These are phyloP conservation scores for Pulveroboletus sp. DNA, from an alignment of 768 basidiomycete genomes.

Conservation along the genomic window DNA sequence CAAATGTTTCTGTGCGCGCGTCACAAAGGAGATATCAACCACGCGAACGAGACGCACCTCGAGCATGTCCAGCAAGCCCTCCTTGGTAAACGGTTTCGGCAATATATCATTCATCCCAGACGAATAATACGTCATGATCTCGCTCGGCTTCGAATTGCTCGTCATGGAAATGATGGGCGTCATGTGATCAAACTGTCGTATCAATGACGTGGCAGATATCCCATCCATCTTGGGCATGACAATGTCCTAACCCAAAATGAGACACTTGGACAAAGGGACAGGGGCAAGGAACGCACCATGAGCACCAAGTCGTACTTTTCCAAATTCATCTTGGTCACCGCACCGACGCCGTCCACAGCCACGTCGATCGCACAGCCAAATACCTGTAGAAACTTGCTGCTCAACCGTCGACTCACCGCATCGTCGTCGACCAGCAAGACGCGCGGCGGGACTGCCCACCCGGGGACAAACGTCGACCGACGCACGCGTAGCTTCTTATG, in stretches of 20 bases:
- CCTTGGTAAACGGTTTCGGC: slow-evolving; percentile 96
- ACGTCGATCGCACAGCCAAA: slow-evolving; percentile 95
- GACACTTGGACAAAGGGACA: no score
- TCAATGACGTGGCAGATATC: slow-evolving; percentile 86
- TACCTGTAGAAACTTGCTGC: slow-evolving; percentile 91
- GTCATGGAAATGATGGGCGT: slow-evolving; percentile 99
- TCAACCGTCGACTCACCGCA: slow-evolving; percentile 82
- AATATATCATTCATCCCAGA: slow-evolving; percentile 94
- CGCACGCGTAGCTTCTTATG: slow-evolving; percentile 61
- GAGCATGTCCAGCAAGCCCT: slow-evolving; percentile 87
- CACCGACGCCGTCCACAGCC: slow-evolving; percentile 88
- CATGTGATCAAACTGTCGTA: slow-evolving; percentile 91
- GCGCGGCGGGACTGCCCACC: slow-evolving; percentile 87
- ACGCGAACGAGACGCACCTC: slow-evolving; percentile 51
- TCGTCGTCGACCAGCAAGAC: slow-evolving; percentile 97
- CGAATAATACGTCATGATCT: slow-evolving; percentile 78
- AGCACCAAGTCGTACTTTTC: slow-evolving; percentile 95
- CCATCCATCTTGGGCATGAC: slow-evolving; percentile 92
- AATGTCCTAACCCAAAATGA: slow-evolving; percentile 89
- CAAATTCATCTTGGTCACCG: slow-evolving; percentile 94
- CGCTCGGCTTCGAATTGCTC: slow-evolving; percentile 87
- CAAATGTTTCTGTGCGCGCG: slow-evolving; percentile 71
- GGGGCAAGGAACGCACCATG: slow-evolving; percentile 61
- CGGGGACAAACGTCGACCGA: slow-evolving; percentile 79
- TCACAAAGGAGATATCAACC: neutral